Conservation (phyloP, 441 rosid species). For the Geranium incanum region DNA sequence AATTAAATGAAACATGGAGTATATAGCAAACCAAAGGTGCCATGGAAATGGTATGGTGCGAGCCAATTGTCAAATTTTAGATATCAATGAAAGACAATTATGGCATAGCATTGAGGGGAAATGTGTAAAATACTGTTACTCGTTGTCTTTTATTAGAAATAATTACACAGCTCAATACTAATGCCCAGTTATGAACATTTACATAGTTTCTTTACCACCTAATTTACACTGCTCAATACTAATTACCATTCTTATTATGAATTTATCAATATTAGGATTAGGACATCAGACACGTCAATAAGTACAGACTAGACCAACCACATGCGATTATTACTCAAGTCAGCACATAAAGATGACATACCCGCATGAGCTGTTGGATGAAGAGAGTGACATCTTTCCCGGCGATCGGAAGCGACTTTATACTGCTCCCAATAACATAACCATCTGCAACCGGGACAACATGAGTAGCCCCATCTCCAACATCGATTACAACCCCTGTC, state of each 20-base stretch:
- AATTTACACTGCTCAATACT: too few relatives aligned
- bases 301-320: background rate
- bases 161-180: background rate
- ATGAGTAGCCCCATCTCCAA: constrained; percentile 95
- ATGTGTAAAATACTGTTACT: background rate
- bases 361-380: constrained; percentile 99
- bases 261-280: background rate
- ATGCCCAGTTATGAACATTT: background rate
- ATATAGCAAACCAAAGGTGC: background rate
- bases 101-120: background rate
- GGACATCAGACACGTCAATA: background rate
- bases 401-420: constrained; percentile 80
- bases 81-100: background rate
- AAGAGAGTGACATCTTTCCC: constrained; percentile 90
- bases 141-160: background rate
- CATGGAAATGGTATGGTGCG: background rate
- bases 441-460: constrained; percentile 99
- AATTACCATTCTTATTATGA: background rate
- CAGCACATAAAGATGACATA: constrained; percentile 25
- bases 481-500: constrained; percentile 99
- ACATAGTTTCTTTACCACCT: background rate
- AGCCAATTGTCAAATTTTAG: background rate
- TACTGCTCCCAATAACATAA: constrained; percentile 95
- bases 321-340: background rate
- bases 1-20: background rate